Conservation (phyloP, 169 alveolate genomes). For the Eimeria brunetti region DNA sequence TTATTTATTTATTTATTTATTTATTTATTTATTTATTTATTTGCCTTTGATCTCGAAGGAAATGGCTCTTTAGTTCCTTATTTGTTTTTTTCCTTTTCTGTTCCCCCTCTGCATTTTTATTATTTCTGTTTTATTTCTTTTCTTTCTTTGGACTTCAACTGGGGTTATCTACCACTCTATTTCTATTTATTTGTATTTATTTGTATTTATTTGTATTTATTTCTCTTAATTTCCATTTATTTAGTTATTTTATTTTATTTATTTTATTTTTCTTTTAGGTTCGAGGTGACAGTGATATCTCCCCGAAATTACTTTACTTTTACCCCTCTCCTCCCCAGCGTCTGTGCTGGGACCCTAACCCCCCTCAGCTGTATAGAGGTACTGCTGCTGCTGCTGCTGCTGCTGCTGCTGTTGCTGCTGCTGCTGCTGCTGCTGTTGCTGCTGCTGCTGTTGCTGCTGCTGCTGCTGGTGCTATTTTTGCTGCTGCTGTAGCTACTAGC, state of each 20-base stretch:
- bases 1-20: too few species aligned
- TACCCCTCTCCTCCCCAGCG: constrained; percentile 83
- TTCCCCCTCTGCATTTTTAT: background rate
- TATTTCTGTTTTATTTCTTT: background rate
- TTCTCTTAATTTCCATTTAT: background rate
- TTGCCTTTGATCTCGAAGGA: too few species aligned
- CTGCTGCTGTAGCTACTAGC: background rate
- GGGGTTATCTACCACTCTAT: background rate
- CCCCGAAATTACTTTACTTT: constrained; percentile 82
- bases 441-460: background rate
- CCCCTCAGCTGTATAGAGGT: constrained; percentile 80
- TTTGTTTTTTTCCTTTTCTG: background rate
- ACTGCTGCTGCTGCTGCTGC: constrained; percentile 20
- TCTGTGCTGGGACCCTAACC: constrained; percentile 82
- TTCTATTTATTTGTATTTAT: background rate
- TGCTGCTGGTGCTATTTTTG: background rate
- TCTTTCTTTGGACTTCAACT: background rate
- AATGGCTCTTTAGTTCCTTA: too few species aligned
- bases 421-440: background rate
- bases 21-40: too few species aligned
- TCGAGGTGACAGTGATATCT: constrained; percentile 76
- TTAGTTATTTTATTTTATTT: background rate
- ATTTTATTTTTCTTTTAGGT: constrained; percentile 4
- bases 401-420: background rate
- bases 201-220: background rate